Evolutionary conservation across 2,329 filamentous ascomycete species (phyloP), one percentile per base, ranked within the genome.

Genomic region (Knoxdaviesia proteae): DNA sequence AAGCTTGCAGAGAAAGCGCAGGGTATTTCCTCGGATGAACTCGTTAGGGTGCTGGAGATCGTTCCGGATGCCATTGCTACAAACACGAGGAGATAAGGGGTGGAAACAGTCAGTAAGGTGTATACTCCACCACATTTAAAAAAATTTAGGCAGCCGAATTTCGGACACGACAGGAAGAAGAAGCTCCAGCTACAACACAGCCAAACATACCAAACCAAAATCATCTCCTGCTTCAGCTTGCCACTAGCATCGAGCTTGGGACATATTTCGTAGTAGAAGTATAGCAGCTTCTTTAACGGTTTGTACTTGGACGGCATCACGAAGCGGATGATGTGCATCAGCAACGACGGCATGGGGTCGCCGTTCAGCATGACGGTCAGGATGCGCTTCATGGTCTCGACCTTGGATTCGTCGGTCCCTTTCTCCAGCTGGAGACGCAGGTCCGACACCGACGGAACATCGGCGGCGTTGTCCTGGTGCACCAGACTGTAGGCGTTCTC

Each of bases 271-370:
- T 96, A 94, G 68, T 98, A 98, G 61, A 98, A 90, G 65, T 98
- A 98, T 44, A 98, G 74, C 47, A 98, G 72, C 68, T 98, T 98
- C 74, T 98, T 98, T 54, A 98, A 68, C 37, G 80, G 68, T 67
- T 98, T 98, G 62, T 82, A 84, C 67, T 92, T 94, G 49, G 86
- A 94, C 9, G 90, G 90, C 90, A 98, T 98, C 53, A 98, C 87
- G 59, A 98, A 98, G 59, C 90, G 84, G 61, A 98, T 98, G 56
- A 98, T 98, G 66, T 96, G 90, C 90, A 98, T 98, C 53, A 98
- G 77, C 20, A 98, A 71, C 52, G 86, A 79, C 31, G 87, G 81
- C 80, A 98, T 90, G 36, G 90, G 79, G 57, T 98, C 88, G 52
- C 90, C 90, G 60, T 96, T 96, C 56, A 98, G 75, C 90, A 98